These are phyloP conservation scores for Fraxinus albicans DNA, from an alignment of 305 asterid genomes.

Conservation along the genomic window DNA sequence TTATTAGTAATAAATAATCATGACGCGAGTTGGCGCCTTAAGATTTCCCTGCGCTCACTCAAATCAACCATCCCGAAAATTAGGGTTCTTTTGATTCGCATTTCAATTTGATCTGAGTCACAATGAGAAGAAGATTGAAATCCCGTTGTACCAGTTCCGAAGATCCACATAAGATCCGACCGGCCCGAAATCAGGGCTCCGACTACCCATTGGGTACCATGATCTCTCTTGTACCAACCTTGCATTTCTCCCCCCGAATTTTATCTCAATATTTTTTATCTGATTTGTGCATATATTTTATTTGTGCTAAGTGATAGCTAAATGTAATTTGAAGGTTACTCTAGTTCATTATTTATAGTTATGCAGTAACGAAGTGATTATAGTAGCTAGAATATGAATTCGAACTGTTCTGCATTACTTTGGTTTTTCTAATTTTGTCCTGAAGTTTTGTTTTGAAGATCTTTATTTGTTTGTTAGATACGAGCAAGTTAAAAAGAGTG, in stretches of 20 bases:
- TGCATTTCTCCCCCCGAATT: background rate
- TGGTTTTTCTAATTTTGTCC: background rate
- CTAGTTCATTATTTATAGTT: background rate
- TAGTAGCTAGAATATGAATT: background rate
- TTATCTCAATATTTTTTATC: background rate
- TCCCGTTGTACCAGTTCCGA: conserved; percentile 4
- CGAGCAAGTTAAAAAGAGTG: conserved; percentile 51
- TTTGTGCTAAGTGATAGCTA: background rate
- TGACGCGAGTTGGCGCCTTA: conserved; percentile 28
- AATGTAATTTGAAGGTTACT: background rate
- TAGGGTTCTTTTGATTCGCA: conserved; percentile 20
- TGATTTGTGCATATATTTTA: background rate
- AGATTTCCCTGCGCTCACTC: background rate
- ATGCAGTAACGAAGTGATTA: background rate
- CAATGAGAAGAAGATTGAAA: conserved; percentile 36
- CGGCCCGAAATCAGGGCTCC: conserved; percentile 30
- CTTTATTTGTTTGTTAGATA: conserved; percentile 30
- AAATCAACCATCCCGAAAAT: background rate
- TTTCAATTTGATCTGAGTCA: conserved; percentile 8
- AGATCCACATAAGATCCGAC: conserved; percentile 15
- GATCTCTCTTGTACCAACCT: background rate
- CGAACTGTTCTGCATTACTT: background rate
- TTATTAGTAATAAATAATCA: no score
- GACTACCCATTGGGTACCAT: conserved; percentile 36
- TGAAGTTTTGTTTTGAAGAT: conserved; percentile 1